phyloP scores from a whole-genome alignment of 2,329 filamentous ascomycete genomes.

The Trichoderma sp. region DNA sequence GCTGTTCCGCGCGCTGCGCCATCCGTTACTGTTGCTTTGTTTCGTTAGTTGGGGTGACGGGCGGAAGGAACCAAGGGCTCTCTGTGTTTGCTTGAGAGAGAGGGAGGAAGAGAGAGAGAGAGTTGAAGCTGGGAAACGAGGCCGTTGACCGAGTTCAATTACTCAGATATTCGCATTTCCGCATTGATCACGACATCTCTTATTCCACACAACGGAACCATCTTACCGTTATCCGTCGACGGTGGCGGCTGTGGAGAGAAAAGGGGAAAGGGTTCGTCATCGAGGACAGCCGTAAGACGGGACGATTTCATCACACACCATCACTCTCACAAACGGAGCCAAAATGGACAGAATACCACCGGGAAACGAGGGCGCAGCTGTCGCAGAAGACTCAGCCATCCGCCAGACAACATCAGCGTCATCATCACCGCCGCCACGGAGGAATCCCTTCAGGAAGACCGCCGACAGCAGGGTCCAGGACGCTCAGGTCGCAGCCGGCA shows the following conservation, averaged over 20 bases:
- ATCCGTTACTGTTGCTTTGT: not conserved
- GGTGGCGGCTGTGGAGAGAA: not conserved
- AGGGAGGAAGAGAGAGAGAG: not conserved
- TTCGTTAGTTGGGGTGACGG: not conserved
- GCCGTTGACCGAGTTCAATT: not conserved
- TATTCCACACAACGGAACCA: not conserved
- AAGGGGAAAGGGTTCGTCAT: not conserved
- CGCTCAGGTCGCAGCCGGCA: conserved; percentile 8
- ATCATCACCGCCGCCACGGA: not conserved
- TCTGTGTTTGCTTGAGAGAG: not conserved
- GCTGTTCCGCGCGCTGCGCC: not conserved
- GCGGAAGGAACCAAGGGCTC: not conserved
- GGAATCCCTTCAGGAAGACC: not conserved
- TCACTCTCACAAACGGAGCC: not conserved
- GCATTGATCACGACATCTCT: not conserved
- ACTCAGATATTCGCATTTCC: not conserved
- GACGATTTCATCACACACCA: not conserved
- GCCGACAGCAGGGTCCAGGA: conserved; percentile 9
- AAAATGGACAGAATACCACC: conserved; percentile 5
- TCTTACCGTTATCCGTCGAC: not conserved
- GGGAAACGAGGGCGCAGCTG: not conserved
- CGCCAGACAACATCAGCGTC: not conserved
- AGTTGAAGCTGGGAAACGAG: not conserved
- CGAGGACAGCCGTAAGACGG: too few relatives aligned
- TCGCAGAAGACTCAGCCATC: conserved; percentile 5